A percentile compares a stretch with the other conserved stretches of the same genome.
phyloP scores from a whole-genome alignment of 1,284 basidiomycete genomes.

The Neotropicomus parvogracilis region DNA sequence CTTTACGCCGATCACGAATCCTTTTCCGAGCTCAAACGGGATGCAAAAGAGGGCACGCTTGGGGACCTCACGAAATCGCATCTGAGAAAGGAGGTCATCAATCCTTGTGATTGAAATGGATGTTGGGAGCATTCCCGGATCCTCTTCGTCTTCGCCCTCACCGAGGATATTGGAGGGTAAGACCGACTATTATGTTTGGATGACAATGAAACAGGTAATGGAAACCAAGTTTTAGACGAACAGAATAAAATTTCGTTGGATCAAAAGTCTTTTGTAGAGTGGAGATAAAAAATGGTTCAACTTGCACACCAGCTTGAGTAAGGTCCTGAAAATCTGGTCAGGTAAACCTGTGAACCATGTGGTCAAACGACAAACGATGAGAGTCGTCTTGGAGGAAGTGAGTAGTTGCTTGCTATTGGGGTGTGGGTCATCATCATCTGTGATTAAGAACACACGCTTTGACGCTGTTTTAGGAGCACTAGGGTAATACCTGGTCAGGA shows the following conservation, averaged over 20 bases:
- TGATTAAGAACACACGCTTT: constrained; percentile 91
- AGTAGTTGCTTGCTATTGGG: constrained; percentile 51
- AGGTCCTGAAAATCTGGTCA: constrained; percentile 59
- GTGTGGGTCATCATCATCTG: constrained; percentile 78
- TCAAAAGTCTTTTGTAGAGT: constrained; percentile 69
- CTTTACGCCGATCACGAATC: constrained; percentile 85
- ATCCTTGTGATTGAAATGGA: constrained; percentile 69
- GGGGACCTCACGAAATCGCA: constrained; percentile 81
- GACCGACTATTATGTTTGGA: constrained; percentile 45
- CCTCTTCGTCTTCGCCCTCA: constrained; percentile 43
- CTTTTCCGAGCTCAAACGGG: constrained; percentile 77
- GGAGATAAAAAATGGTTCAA: constrained; percentile 93
- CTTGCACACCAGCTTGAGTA: constrained; percentile 71
- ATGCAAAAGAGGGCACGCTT: constrained; percentile 87
- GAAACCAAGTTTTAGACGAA: constrained; percentile 38
- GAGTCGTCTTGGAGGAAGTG: constrained; percentile 65
- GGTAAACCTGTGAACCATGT: constrained; percentile 1
- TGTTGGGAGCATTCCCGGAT: constrained; percentile 53
- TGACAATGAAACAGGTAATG: constrained; percentile 9
- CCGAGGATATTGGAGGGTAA: constrained; percentile 54
- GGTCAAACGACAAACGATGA: constrained; percentile 47
- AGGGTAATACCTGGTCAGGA: constrained; percentile 3
- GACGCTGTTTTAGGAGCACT: constrained; percentile 84
- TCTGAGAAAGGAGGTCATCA: constrained; percentile 77
- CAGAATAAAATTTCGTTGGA: constrained; percentile 80